Evolutionary conservation across 345 rosid species (phyloP), one percentile per base, ranked within the genome.

Genomic region (Eucalyptus leucophloia): DNA sequence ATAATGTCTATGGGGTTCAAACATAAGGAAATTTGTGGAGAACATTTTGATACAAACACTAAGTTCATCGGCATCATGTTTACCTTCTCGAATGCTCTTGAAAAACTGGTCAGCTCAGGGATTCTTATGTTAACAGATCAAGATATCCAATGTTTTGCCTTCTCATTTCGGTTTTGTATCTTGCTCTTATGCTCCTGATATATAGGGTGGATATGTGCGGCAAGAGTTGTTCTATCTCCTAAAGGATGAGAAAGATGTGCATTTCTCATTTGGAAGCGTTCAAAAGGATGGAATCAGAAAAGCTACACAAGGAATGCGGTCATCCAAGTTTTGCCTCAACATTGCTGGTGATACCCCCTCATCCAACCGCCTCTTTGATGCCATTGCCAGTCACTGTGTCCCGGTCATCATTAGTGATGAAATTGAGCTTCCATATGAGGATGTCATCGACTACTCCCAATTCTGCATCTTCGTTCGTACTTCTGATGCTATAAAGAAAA

Each of bases 321-420:
- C 94, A 12, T 97, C 99, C 26, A 98, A 97, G 90, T 98, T 98
- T 88, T 98, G 99, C 88, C 98, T 97, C 91, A 97, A 96, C 93
- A 96, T 98, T 34, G 99, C 99, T 13, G 99, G 99, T 1, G 99
- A 98, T 89, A 98, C 99, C 13, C 99, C 99, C 11, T 98, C 98
- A 5, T 96, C 99, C 9, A 98, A 97, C 90, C 98, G 99, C n/a
- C 96, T 98, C 86, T 98, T 98, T 16, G 99, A 98, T 60, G 97
- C 99, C 88, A 96, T 97, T 87, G 99, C 95, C 44, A 98, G 99
- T 92, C 99, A 97, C 87, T 98, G 99, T 86, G 94, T 98, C 62
- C 99, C 98, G 0, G 98, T 98, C 90, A 95, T 98, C 42, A 96
- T 97, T 89, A 98, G 99, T 23, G 99, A 98, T 28, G 95, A 96